Percentiles rank a stretch among this genome's conserved stretches.
These are phyloP conservation scores for Alternaria rosae DNA, from an alignment of 2,329 filamentous ascomycete species.

Conservation along the genomic window DNA sequence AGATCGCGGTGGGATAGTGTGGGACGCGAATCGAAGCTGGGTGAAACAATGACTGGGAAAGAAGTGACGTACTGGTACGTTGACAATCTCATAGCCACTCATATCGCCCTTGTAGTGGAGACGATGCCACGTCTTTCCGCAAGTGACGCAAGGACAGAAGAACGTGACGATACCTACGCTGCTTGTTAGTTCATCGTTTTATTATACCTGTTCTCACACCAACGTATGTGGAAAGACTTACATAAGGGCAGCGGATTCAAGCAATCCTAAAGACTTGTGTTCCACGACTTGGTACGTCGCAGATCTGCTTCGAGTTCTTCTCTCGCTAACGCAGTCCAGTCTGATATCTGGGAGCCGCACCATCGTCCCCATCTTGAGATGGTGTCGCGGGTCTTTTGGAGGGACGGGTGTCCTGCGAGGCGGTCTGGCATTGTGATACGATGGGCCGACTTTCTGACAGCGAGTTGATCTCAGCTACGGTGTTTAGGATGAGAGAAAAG, in stretches of 20 bases:
- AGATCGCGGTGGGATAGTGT: not conserved
- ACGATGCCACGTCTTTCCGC: conserved; percentile 8
- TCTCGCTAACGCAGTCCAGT: not conserved
- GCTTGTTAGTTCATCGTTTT: not conserved
- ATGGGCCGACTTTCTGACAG: not conserved
- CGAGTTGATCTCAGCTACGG: not conserved
- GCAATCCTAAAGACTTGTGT: conserved; percentile 5
- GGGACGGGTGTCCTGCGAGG: not conserved
- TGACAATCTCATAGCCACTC: not conserved
- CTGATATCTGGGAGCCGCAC: not conserved
- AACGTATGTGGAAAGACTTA: not conserved
- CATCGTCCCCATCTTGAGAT: not conserved
- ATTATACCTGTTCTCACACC: not conserved
- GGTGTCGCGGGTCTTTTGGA: not conserved
- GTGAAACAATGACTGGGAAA: not conserved
- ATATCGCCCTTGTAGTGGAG: not conserved
- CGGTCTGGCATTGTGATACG: not conserved
- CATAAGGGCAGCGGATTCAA: conserved; percentile 1
- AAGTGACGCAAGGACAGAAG: conserved; percentile 7
- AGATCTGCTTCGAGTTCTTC: not conserved
- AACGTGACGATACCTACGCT: not conserved
- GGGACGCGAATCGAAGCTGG: not conserved
- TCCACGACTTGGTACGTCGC: conserved; percentile 2
- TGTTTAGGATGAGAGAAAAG: too few species aligned
- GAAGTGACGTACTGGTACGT: not conserved